Conservation (phyloP, 371 early-diverging fungal genomes). For the Saksenaea oblongispora region DNA sequence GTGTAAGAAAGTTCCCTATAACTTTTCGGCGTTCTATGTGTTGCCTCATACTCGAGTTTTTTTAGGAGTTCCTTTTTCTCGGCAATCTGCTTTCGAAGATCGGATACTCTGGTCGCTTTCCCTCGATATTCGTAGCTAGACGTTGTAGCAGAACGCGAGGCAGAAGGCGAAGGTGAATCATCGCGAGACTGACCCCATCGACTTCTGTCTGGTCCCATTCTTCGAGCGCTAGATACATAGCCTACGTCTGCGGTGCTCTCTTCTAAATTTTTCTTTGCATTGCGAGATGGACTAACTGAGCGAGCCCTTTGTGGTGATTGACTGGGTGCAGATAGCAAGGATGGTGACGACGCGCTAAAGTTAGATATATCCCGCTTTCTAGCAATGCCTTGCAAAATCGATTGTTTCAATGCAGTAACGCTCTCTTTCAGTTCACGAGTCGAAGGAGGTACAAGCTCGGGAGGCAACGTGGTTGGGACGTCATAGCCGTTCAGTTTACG, state of each 20-base stretch:
- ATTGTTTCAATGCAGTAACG: slow-evolving; percentile 55
- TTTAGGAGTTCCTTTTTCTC: slow-evolving; percentile 45
- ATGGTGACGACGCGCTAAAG: slow-evolving; percentile 37
- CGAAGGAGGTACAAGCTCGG: slow-evolving; percentile 82
- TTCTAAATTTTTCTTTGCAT: slow-evolving; percentile 24
- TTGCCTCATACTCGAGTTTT: slow-evolving; percentile 30
- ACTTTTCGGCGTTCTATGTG: slow-evolving; percentile 23
- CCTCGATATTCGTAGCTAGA: slow-evolving; percentile 47
- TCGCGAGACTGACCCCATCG: slow-evolving; percentile 42
- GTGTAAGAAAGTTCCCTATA: slow-evolving; percentile 22
- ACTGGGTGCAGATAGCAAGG: slow-evolving; percentile 19
- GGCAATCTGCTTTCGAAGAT: slow-evolving; percentile 58
- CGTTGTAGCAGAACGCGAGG: slow-evolving; percentile 17
- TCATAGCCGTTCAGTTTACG: slow-evolving; percentile 77
- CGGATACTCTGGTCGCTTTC: slow-evolving; percentile 53
- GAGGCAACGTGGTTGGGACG: slow-evolving; percentile 78
- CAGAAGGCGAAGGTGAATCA: slow-evolving; percentile 19
- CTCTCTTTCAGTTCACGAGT: slow-evolving; percentile 63
- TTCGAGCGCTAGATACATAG: slow-evolving; percentile 65
- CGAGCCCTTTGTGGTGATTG: slow-evolving; percentile 16
- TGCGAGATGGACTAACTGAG: slow-evolving; percentile 27
- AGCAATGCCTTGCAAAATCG: slow-evolving; percentile 53
- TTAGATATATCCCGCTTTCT: slow-evolving; percentile 40
- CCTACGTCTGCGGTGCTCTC: slow-evolving; percentile 47
- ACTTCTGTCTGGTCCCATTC: slow-evolving; percentile 53